These are phyloP conservation scores for Calophaca sinica DNA, from an alignment of 306 rosid genomes.

Conservation along the genomic window DNA sequence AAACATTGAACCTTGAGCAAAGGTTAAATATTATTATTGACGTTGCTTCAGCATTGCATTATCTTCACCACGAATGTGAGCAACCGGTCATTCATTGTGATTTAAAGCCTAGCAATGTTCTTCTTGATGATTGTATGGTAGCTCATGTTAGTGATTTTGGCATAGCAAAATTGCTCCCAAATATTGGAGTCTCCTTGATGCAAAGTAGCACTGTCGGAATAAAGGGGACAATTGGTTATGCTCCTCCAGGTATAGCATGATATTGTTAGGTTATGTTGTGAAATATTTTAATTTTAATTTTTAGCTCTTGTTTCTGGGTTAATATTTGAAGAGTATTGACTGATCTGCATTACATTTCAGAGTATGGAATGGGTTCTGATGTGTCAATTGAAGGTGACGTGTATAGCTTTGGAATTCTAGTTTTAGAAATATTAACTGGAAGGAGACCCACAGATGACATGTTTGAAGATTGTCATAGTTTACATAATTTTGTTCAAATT, in stretches of 20 bases:
- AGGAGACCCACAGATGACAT: conserved; percentile 47
- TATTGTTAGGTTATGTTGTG: neutral
- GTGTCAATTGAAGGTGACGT: conserved; percentile 45
- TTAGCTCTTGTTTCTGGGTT: neutral
- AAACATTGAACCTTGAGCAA: conserved; percentile 19
- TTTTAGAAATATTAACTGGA: conserved; percentile 52
- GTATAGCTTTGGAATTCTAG: conserved; percentile 55
- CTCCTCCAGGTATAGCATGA: conserved; percentile 35
- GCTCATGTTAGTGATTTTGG: conserved; percentile 52
- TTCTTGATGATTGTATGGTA: conserved; percentile 41
- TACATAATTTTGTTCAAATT: conserved; percentile 38
- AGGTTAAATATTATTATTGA: conserved; percentile 43
- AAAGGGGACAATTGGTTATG: conserved; percentile 45
- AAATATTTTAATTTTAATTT: conserved; percentile 1
- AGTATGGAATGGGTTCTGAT: conserved; percentile 48
- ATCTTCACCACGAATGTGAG: conserved; percentile 47
- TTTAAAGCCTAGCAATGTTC: conserved; percentile 49
- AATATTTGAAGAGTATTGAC: neutral
- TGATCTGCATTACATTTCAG: conserved; percentile 15
- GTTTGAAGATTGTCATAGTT: conserved; percentile 43
- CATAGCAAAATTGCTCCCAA: conserved; percentile 34
- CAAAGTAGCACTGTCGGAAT: conserved; percentile 36
- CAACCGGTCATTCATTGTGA: conserved; percentile 39
- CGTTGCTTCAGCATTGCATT: conserved; percentile 43
- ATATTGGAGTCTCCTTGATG: neutral